These are phyloP conservation scores for Echria macrotheca DNA, from an alignment of 495 filamentous ascomycete species.

Conservation along the genomic window DNA sequence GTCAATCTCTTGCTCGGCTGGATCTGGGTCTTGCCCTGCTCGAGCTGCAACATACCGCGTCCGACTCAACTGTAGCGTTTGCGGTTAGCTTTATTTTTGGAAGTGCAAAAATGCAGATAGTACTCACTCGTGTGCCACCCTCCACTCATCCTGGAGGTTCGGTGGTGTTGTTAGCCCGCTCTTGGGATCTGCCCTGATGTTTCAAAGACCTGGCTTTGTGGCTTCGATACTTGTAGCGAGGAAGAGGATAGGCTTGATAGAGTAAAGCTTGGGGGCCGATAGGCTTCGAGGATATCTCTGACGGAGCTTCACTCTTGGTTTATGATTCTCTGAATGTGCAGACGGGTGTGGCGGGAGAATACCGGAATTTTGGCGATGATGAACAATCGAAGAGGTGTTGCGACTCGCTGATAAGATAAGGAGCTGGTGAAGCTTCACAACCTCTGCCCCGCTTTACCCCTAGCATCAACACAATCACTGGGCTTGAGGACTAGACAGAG, in stretches of 20 bases:
- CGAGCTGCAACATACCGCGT: slow-evolving; percentile 61
- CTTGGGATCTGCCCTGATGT: no score
- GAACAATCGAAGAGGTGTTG: not conserved
- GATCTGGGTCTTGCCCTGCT: not conserved
- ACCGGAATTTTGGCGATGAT: slow-evolving; percentile 9
- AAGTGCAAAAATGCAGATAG: not conserved
- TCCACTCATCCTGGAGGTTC: slow-evolving; percentile 48
- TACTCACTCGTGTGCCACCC: slow-evolving; percentile 54
- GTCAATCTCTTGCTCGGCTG: not conserved
- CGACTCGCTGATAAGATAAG: slow-evolving; percentile 10
- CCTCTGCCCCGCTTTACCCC: not conserved
- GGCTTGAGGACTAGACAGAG: no score
- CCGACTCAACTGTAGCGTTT: slow-evolving; percentile 71
- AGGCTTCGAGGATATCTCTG: no score
- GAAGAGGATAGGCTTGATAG: no score
- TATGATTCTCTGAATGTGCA: no score
- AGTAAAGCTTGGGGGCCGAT: no score
- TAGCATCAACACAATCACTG: no score
- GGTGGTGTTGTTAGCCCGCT: no score
- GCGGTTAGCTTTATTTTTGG: slow-evolving; percentile 30
- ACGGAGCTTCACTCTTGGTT: no score
- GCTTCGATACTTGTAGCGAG: no score
- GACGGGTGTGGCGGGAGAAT: no score
- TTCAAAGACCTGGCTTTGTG: no score
- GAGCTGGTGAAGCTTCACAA: not conserved